Evolutionary conservation across 2,329 filamentous ascomycete species (phyloP).

Genomic region (Pyrenophora seminiperda): DNA sequence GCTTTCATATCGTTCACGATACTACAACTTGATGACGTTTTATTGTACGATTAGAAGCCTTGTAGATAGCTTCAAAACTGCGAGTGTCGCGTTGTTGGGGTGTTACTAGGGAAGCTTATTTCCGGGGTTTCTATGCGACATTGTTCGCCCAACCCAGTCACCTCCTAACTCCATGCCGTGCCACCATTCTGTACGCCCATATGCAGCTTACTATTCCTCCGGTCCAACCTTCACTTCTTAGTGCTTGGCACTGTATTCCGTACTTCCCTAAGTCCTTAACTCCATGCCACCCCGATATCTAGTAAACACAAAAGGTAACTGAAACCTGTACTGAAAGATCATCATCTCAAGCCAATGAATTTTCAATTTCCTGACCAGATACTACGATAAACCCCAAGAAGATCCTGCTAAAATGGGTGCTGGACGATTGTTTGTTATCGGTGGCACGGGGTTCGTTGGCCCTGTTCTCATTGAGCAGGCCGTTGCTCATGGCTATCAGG

Average conservation of each 20-base stretch:
- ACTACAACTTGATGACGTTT: too few relatives aligned
- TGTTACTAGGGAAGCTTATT: too few relatives aligned
- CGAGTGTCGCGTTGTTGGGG: too few relatives aligned
- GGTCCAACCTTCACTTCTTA: neutral
- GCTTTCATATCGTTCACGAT: too few relatives aligned
- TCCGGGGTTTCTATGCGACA: too few relatives aligned
- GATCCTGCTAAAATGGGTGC: neutral
- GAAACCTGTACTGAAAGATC: too few relatives aligned
- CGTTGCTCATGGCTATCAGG: constrained; percentile 47
- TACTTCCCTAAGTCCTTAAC: too few relatives aligned
- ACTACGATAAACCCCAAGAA: neutral
- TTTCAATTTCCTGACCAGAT: neutral
- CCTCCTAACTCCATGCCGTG: neutral
- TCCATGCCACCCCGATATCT: too few relatives aligned
- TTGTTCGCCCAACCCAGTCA: constrained; percentile 19
- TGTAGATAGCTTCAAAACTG: too few relatives aligned
- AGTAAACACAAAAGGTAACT: too few relatives aligned
- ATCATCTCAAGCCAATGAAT: neutral
- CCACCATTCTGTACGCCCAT: neutral
- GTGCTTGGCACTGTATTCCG: too few relatives aligned
- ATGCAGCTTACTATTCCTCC: neutral
- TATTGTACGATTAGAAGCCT: too few relatives aligned
- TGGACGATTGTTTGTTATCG: constrained; percentile 23
- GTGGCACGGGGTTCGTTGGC: constrained; percentile 23
- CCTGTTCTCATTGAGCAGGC: constrained; percentile 41